These are phyloP conservation scores for Spongispora temasekensis DNA, from an alignment of 1,284 basidiomycete species.

Conservation along the genomic window DNA sequence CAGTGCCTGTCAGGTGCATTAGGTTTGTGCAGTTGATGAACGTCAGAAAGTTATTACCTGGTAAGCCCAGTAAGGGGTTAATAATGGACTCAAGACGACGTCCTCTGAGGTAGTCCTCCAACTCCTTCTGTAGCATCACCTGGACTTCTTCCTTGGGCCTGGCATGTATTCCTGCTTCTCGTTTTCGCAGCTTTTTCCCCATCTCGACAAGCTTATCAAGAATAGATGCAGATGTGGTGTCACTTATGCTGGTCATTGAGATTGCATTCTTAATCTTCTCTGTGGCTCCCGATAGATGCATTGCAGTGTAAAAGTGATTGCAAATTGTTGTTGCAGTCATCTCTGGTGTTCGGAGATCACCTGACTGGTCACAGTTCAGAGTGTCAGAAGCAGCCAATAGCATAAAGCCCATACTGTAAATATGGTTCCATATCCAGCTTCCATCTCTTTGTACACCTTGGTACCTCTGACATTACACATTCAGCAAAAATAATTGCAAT, in stretches of 20 bases:
- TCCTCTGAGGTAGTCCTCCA: background rate
- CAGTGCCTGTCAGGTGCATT: background rate
- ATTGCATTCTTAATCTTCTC: background rate
- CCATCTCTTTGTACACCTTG: constrained; percentile 18
- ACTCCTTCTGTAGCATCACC: background rate
- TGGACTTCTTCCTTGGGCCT: background rate
- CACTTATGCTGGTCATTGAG: background rate
- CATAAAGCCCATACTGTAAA: background rate
- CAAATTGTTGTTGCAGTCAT: background rate
- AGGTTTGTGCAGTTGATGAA: background rate
- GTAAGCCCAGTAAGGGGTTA: background rate
- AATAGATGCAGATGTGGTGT: background rate
- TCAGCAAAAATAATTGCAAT: constrained; percentile 32
- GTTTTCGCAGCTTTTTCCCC: background rate
- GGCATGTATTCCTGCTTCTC: background rate
- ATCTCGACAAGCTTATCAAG: background rate
- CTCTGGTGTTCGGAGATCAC: background rate
- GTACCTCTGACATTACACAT: constrained; percentile 33
- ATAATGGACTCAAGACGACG: background rate
- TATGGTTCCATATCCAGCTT: constrained; percentile 17
- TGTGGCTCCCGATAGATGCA: background rate
- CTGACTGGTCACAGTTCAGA: background rate
- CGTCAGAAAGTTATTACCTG: background rate
- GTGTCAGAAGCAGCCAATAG: background rate
- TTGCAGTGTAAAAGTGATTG: background rate